A percentile compares a stretch with the other conserved stretches of the same genome.
Evolutionary conservation across 2,329 filamentous ascomycete genomes (phyloP).

Genomic region (Phaeomoniella chlamydospora): DNA sequence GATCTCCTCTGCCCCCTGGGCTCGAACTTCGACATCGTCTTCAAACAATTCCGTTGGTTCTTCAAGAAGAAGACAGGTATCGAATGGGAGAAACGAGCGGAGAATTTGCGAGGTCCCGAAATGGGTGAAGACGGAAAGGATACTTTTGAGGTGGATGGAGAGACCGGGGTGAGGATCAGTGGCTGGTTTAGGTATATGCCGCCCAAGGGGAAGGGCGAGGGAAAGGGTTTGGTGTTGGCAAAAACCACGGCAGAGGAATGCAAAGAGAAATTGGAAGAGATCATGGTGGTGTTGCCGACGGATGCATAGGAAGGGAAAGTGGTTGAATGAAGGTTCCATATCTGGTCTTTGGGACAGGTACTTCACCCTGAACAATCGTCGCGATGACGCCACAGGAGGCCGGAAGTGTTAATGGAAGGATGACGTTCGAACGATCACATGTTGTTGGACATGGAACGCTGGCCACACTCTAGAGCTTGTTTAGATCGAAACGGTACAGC

Average conservation of each 20-base stretch:
- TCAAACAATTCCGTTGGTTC: slow-evolving; percentile 38
- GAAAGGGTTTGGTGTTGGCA: not conserved
- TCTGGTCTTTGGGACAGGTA: no score
- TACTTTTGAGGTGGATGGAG: slow-evolving; percentile 11
- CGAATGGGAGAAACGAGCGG: slow-evolving; percentile 32
- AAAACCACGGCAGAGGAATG: not conserved
- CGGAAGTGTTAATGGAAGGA: no score
- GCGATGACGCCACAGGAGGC: no score
- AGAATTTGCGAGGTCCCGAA: slow-evolving; percentile 7
- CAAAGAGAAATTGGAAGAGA: not conserved
- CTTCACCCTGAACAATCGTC: no score
- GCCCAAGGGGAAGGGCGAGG: slow-evolving; percentile 6
- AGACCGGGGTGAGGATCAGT: not conserved
- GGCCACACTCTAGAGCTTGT: no score
- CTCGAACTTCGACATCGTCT: slow-evolving; percentile 21
- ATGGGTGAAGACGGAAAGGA: slow-evolving; percentile 11
- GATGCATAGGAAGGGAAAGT: no score
- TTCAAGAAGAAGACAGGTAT: slow-evolving; percentile 45
- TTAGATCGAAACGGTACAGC: no score
- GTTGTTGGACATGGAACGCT: no score
- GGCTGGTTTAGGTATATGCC: slow-evolving; percentile 18
- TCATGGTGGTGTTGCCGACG: not conserved
- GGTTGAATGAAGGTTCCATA: no score
- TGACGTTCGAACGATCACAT: no score
- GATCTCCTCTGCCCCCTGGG: slow-evolving; percentile 19